Evolutionary conservation across 208 protist species (phyloP).

Genomic region (Trypanosoma brucei): DNA sequence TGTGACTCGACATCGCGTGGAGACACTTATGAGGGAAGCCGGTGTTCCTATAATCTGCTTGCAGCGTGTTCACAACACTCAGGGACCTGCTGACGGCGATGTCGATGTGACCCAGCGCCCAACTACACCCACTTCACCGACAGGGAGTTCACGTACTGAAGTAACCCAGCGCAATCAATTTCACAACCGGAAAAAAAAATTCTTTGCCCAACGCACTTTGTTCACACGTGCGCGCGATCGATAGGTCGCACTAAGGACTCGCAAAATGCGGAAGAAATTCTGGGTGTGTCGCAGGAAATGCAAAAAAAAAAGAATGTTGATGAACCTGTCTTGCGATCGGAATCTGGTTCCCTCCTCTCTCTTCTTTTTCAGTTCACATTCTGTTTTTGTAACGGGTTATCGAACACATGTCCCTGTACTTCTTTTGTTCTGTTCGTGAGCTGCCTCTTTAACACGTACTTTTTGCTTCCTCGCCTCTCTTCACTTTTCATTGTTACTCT

Average conservation of each 20-base stretch:
- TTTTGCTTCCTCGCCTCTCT: no score
- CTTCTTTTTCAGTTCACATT: neutral
- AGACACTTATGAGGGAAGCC: slow-evolving; percentile 46
- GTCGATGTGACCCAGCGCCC: slow-evolving; percentile 10
- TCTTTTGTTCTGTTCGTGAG: no score
- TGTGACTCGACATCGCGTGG: slow-evolving; percentile 40
- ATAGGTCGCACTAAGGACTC: neutral
- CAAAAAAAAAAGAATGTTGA: no score
- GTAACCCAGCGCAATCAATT: neutral
- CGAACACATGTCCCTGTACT: no score
- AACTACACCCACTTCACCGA: slow-evolving; percentile 10
- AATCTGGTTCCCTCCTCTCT: neutral
- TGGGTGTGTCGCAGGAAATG: no score
- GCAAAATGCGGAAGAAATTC: neutral
- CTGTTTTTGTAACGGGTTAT: no score
- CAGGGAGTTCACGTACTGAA: neutral
- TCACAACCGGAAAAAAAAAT: slow-evolving; percentile 9
- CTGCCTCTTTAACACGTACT: no score
- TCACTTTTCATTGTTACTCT: no score
- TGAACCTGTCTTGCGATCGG: neutral
- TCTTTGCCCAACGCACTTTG: slow-evolving; percentile 19
- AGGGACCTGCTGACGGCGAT: slow-evolving; percentile 1
- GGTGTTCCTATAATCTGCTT: slow-evolving; percentile 43
- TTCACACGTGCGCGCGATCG: neutral
- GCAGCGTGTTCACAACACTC: slow-evolving; percentile 10